Conservation (phyloP, 140 eudicot genomes). For the Oenanthe javanica region DNA sequence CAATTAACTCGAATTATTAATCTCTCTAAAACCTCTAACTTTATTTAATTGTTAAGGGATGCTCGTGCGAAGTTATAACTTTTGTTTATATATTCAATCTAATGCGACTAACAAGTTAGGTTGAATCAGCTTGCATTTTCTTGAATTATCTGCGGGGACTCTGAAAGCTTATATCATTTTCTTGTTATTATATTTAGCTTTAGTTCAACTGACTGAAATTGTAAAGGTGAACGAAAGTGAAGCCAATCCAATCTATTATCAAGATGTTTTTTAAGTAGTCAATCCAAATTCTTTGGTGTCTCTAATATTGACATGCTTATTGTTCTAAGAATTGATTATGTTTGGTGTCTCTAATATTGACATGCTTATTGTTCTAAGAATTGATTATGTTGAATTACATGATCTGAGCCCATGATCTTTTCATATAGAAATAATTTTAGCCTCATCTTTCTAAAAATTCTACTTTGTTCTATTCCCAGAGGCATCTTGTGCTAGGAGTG, state of each 20-base stretch:
- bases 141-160: background rate
- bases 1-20: background rate
- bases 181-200: background rate
- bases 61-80: background rate
- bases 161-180: background rate
- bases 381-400: constrained; percentile 3
- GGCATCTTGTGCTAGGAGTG: constrained; percentile 96
- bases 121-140: background rate
- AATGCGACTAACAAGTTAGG: no score
- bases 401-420: background rate
- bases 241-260: background rate
- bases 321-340: background rate
- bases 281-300: background rate
- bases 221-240: background rate
- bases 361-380: background rate
- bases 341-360: background rate
- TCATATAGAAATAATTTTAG: background rate
- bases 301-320: background rate
- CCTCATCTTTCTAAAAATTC: background rate
- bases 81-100: background rate
- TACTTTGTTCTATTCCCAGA: constrained; percentile 40
- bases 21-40: background rate
- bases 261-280: background rate
- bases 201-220: background rate
- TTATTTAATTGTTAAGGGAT: background rate